A percentile compares a stretch with the other conserved stretches of the same genome.
Conservation (phyloP, 1,284 basidiomycete species). For the Tilletia indica region DNA sequence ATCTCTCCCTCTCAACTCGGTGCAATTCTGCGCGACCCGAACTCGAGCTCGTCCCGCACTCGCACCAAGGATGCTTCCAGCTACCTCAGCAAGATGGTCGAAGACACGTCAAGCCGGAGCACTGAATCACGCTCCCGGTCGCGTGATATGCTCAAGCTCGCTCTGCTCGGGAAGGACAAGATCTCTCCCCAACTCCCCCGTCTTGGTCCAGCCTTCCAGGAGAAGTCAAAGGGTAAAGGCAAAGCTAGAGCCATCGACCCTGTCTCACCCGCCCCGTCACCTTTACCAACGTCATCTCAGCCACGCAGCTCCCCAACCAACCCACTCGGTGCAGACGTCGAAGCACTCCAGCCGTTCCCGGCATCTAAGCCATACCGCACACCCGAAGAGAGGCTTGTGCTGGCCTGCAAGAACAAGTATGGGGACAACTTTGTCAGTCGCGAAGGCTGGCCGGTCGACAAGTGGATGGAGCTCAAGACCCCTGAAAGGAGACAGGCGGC, state of each 20-base stretch:
- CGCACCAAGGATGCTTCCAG: conserved; percentile 5
- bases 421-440: neutral
- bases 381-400: neutral
- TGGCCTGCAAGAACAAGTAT: neutral
- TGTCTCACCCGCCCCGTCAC: too few relatives aligned
- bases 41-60: conserved; percentile 5
- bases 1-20: neutral
- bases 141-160: too few relatives aligned
- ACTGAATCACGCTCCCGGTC: too few relatives aligned
- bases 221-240: too few relatives aligned
- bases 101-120: neutral
- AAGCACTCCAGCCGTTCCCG: neutral
- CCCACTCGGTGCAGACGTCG: neutral
- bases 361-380: neutral
- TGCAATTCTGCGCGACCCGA: neutral
- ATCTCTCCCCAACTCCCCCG: too few relatives aligned
- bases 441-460: neutral
- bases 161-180: too few relatives aligned
- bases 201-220: too few relatives aligned
- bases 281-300: neutral
- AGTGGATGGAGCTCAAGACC: neutral
- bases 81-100: neutral
- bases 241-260: too few relatives aligned
- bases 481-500: neutral
- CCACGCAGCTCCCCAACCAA: neutral